phyloP scores from a whole-genome alignment of 768 basidiomycete genomes.

The Lyophyllum semitale region DNA sequence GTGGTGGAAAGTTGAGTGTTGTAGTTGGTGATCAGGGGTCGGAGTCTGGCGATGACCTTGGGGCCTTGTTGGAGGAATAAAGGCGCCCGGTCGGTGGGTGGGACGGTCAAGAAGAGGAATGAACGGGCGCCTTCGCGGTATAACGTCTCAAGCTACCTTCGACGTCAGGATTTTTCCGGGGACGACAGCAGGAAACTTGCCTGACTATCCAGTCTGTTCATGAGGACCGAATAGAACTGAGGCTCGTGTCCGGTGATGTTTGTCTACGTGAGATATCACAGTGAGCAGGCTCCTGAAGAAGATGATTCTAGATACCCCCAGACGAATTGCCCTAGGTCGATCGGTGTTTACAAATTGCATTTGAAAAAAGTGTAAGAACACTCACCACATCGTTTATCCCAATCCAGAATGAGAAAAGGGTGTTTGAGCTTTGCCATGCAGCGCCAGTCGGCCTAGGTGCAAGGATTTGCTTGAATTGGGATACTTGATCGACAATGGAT shows the following conservation, averaged over 20 bases:
- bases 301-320: constrained; percentile 33
- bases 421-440: constrained; percentile 52
- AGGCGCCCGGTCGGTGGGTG: constrained; percentile 58
- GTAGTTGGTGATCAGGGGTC: constrained; percentile 44
- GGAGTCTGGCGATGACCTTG: constrained; percentile 36
- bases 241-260: constrained; percentile 35
- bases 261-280: constrained; percentile 21
- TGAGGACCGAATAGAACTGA: constrained; percentile 34
- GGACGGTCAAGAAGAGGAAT: constrained; percentile 65
- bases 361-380: not conserved
- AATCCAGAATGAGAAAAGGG: constrained; percentile 65
- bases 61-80: constrained; percentile 42
- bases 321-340: constrained; percentile 48
- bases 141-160: constrained; percentile 45
- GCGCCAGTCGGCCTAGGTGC: constrained; percentile 46
- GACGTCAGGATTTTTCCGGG: not conserved
- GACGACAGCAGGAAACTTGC: constrained; percentile 16
- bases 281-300: not conserved
- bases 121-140: constrained; percentile 53
- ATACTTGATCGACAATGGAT: constrained; percentile 59
- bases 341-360: constrained; percentile 4
- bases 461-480: constrained; percentile 47
- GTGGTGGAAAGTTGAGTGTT: constrained; percentile 46
- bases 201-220: constrained; percentile 35
- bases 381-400: constrained; percentile 66